Conservation (phyloP, 75 land plant genomes). For the Pinus tabuliformis region DNA sequence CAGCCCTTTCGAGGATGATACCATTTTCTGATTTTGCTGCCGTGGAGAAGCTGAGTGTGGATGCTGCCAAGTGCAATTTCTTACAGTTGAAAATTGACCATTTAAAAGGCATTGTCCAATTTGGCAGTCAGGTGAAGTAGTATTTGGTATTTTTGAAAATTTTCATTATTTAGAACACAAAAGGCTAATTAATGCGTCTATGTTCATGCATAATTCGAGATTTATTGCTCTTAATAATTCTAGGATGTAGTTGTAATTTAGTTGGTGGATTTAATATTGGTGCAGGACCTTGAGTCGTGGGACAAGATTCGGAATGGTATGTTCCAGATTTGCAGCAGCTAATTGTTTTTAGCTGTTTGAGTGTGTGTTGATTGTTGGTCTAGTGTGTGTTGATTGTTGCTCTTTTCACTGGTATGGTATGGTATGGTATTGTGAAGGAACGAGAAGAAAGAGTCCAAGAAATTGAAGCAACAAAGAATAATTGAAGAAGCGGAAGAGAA, state of each 20-base stretch:
- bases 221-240: too few species aligned
- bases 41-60: slow-evolving; percentile 84
- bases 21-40: slow-evolving; percentile 74
- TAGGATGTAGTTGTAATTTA: background rate
- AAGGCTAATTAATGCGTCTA: too few species aligned
- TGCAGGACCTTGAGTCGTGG: slow-evolving; percentile 90
- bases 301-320: slow-evolving; percentile 77
- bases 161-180: background rate
- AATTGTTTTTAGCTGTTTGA: background rate
- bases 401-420: too few species aligned
- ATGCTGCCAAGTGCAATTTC: slow-evolving; percentile 85
- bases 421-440: slow-evolving; percentile 40
- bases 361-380: too few species aligned
- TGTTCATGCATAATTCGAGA: too few species aligned
- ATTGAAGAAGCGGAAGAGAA: slow-evolving; percentile 84
- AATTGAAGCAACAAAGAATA: slow-evolving; percentile 68
- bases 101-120: slow-evolving; percentile 58
- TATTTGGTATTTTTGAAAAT: background rate
- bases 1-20: slow-evolving; percentile 59
- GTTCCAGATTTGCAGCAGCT: too few species aligned
- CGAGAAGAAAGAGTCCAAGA: slow-evolving; percentile 85
- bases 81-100: slow-evolving; percentile 84
- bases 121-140: slow-evolving; percentile 67
- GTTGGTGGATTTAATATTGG: background rate
- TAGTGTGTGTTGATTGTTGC: too few species aligned